Evolutionary conservation across 306 rosid species (phyloP).

Genomic region (Cicer chorassanicum): DNA sequence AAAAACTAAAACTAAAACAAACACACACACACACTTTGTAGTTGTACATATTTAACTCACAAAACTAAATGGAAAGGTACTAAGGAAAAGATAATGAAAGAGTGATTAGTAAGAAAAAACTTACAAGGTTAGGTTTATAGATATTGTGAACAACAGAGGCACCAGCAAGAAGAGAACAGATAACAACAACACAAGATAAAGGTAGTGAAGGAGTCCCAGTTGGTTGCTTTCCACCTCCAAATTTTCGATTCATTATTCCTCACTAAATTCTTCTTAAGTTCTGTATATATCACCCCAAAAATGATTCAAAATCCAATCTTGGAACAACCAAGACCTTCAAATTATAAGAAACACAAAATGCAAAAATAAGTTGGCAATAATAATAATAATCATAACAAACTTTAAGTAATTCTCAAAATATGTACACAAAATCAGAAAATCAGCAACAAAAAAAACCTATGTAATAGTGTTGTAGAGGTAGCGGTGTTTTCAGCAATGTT

Average conservation of each 20-base stretch:
- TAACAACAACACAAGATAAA: constrained; percentile 51
- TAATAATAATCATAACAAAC: not conserved
- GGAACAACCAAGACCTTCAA: constrained; percentile 29
- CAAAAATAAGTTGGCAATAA: constrained; percentile 1
- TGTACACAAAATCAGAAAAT: too few species aligned
- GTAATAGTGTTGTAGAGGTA: too few species aligned
- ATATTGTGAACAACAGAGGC: constrained; percentile 57
- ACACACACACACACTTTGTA: not conserved
- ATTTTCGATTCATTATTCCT: constrained; percentile 51
- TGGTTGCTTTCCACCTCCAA: constrained; percentile 57
- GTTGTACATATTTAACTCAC: constrained; percentile 5
- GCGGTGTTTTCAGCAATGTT: too few species aligned
- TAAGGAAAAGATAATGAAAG: not conserved
- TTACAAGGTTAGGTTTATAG: constrained; percentile 59
- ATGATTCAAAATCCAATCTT: constrained; percentile 9
- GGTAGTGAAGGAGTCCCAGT: constrained; percentile 58
- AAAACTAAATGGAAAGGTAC: not conserved
- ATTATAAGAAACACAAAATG: constrained; percentile 17
- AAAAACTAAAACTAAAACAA: not conserved
- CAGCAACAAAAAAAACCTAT: too few species aligned
- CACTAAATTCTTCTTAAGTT: constrained; percentile 1
- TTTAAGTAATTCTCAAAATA: constrained; percentile 2
- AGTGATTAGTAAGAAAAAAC: constrained; percentile 25
- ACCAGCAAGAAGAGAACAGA: constrained; percentile 55
- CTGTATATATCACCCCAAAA: not conserved